phyloP scores from a whole-genome alignment of 2,329 filamentous ascomycete genomes.

The Ophioceras dolichostomum region DNA sequence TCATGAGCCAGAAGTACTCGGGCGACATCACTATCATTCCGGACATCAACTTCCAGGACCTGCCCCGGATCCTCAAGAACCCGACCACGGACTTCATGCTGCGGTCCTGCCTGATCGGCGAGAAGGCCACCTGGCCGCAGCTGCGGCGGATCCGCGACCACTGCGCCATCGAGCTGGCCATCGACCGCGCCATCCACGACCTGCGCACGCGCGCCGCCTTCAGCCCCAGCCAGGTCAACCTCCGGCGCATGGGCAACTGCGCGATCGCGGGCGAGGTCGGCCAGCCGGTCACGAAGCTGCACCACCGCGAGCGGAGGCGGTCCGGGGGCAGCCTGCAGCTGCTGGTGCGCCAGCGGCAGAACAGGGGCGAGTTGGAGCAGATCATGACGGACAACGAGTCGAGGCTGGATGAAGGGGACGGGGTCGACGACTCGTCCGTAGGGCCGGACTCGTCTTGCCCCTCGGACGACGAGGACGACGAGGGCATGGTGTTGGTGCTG shows the following conservation, averaged over 20 bases:
- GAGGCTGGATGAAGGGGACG: constrained; percentile 1
- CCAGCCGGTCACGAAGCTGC: constrained; percentile 4
- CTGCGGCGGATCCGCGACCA: constrained; percentile 75
- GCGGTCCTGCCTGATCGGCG: constrained; percentile 62
- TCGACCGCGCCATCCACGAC: constrained; percentile 62
- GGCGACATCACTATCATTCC: constrained; percentile 92
- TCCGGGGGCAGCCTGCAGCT: constrained; percentile 36
- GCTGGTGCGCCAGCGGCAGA: constrained; percentile 18
- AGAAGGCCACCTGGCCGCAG: constrained; percentile 86
- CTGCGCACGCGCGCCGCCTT: constrained; percentile 59
- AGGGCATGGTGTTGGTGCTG: constrained; percentile 14
- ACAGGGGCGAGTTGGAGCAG: constrained; percentile 18
- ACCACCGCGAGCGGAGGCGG: constrained; percentile 24
- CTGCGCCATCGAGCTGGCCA: constrained; percentile 75
- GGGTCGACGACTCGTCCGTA: neutral
- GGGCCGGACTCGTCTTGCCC: too few relatives aligned
- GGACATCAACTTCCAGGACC: constrained; percentile 39
- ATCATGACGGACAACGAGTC: constrained; percentile 7
- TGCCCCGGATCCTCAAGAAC: constrained; percentile 48
- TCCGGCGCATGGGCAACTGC: constrained; percentile 30
- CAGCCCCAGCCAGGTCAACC: constrained; percentile 49
- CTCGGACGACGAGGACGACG: constrained; percentile 12
- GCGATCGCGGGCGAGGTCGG: constrained; percentile 19
- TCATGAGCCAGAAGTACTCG: constrained; percentile 83
- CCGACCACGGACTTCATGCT: constrained; percentile 81